These are phyloP conservation scores for Echria macrotheca DNA, from an alignment of 495 filamentous ascomycete genomes.

Conservation along the genomic window DNA sequence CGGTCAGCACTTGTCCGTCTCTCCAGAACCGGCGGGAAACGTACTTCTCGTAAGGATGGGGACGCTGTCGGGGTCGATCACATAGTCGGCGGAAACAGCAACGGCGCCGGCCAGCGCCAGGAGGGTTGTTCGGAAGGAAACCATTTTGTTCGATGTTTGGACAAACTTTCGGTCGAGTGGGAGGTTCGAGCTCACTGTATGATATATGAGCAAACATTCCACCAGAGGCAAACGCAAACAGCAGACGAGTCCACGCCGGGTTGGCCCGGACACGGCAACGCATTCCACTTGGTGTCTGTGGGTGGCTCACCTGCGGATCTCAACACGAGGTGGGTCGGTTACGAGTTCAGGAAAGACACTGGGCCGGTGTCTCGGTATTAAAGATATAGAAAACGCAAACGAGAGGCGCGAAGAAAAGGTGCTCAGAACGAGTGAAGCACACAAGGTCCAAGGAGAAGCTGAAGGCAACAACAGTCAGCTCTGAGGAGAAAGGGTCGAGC, in stretches of 20 bases:
- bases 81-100: constrained; percentile 41
- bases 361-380: constrained; percentile 1
- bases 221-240: not conserved
- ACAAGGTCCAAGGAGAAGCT: too few relatives aligned
- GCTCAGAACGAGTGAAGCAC: constrained; percentile 28
- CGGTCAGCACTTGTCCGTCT: constrained; percentile 19
- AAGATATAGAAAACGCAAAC: constrained; percentile 15
- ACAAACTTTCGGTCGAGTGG: not conserved
- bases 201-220: constrained; percentile 3
- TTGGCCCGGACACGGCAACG: too few relatives aligned
- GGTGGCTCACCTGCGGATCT: too few relatives aligned
- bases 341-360: not conserved
- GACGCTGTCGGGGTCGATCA: constrained; percentile 59
- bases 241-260: too few relatives aligned
- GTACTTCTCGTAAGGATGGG: constrained; percentile 37
- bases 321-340: too few relatives aligned
- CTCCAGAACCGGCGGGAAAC: not conserved
- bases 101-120: constrained; percentile 42
- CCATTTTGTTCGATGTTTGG: constrained; percentile 32
- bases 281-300: too few relatives aligned
- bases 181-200: not conserved
- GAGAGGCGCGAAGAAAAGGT: constrained; percentile 9
- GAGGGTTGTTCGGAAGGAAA: constrained; percentile 38
- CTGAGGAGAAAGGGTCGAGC: constrained; percentile 8
- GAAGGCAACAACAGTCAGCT: too few relatives aligned